Percentiles rank a stretch among this genome's conserved stretches.
These are phyloP conservation scores for Vaccinium vitisidaea DNA, from an alignment of 148 eudicot species.

Conservation along the genomic window DNA sequence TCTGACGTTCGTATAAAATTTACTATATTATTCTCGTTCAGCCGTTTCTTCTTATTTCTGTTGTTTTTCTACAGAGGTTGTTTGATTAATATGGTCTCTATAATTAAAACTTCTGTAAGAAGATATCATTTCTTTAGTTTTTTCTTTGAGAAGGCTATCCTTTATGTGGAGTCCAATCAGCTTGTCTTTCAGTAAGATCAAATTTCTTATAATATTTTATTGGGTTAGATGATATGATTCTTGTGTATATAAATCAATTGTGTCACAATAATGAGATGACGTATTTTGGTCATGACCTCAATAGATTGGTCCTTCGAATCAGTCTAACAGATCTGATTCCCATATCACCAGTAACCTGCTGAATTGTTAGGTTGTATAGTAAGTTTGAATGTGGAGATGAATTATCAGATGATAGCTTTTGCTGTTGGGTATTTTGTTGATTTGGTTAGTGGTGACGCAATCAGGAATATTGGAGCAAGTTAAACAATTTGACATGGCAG, in stretches of 20 bases:
- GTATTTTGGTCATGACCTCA: background rate
- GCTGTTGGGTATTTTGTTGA: background rate
- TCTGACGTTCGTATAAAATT: background rate
- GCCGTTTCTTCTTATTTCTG: background rate
- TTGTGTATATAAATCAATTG: background rate
- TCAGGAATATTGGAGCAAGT: background rate
- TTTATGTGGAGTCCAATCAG: background rate
- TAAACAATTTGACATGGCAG: background rate
- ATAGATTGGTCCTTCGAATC: background rate
- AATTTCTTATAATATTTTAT: background rate
- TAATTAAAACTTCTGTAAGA: background rate
- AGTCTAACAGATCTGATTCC: background rate
- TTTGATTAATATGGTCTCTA: background rate
- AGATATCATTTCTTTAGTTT: background rate
- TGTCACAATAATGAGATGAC: background rate
- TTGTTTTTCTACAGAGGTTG: slow-evolving; percentile 13
- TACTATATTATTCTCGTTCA: background rate
- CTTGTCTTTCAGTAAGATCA: slow-evolving; percentile 11
- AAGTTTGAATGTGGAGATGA: background rate
- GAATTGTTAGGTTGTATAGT: slow-evolving; percentile 7
- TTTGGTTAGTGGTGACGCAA: slow-evolving; percentile 7
- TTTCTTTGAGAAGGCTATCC: slow-evolving; percentile 8
- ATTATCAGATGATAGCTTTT: background rate
- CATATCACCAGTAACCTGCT: slow-evolving; percentile 8
- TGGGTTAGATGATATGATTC: background rate